A percentile compares a stretch with the other conserved stretches of the same genome.
Conservation (phyloP, 768 basidiomycete species). For the Termitomyces titanicus region DNA sequence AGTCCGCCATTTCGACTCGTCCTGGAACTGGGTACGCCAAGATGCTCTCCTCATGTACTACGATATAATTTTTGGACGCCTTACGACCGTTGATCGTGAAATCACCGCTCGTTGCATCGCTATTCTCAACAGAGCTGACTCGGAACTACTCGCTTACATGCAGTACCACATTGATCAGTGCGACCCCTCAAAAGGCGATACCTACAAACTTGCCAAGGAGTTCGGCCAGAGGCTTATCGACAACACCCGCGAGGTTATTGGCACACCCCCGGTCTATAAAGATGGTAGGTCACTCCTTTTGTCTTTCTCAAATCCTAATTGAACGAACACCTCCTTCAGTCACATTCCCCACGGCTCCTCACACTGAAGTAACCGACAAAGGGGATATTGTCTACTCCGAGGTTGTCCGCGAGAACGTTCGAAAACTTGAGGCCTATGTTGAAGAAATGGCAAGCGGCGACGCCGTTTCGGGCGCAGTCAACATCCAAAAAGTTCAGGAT, state of each 20-base stretch:
- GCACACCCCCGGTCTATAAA: conserved; percentile 87
- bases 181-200: conserved; percentile 80
- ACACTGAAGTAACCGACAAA: conserved; percentile 88
- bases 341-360: conserved; percentile 97
- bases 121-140: conserved; percentile 96
- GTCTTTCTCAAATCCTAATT: background rate
- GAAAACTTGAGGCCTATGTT: conserved; percentile 96
- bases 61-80: conserved; percentile 94
- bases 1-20: conserved; percentile 97
- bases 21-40: conserved; percentile 99
- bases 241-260: conserved; percentile 84
- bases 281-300: conserved; percentile 63
- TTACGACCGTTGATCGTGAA: conserved; percentile 92
- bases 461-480: conserved; percentile 75
- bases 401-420: conserved; percentile 92
- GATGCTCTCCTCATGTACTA: conserved; percentile 96
- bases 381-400: conserved; percentile 96
- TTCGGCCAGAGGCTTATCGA: conserved; percentile 95
- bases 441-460: conserved; percentile 98
- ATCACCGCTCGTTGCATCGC: conserved; percentile 97
- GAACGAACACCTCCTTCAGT: conserved; percentile 41
- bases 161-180: conserved; percentile 89
- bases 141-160: conserved; percentile 90
- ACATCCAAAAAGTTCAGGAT: conserved; percentile 97
- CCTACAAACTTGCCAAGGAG: conserved; percentile 92